Evolutionary conservation across 2,329 filamentous ascomycete species (phyloP), one percentile per base, ranked within the genome.

Genomic region (Aureobasidium mangrovei): DNA sequence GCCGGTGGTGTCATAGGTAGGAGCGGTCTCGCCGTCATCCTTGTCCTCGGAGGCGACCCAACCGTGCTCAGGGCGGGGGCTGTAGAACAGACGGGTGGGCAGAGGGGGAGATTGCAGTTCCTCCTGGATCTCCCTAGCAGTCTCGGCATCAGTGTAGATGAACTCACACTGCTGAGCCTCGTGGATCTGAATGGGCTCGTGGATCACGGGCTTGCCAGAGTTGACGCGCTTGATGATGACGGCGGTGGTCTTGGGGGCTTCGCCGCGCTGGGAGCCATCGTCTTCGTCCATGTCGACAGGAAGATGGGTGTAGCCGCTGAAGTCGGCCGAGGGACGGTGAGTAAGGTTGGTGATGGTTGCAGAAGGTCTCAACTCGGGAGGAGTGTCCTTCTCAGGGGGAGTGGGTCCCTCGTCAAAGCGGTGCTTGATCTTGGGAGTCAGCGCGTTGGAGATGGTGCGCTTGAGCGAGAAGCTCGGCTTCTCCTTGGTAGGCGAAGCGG

Each of bases 321-420:
- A 51, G 10, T 28, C 31, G n/a, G 41, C 47, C 1, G 29, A 51
- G 4, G 38, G 28, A 27, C 18, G 24, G 6, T 29, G 8, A 8
- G 2, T 4, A 3, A 51, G n/a, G 5, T 51, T 26, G 9, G 18
- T 28, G 29, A 51, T 51, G 47, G 24, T 51, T 1, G 47, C 38
- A 1, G 47, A 40, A n/a, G 33, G 8, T 18, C 7, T 41, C 27
- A 12, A 28, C 4, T 29, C 10, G 24, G 43, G 46, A 26, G 46
- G 46, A 10, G 46, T 48, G 27, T 48, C 46, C 46, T 48, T 48
- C 27, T 48, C 33, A 4, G 46, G 46, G 12, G 18, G 38, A n/a
- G 38, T 26, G n/a, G 46, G 47, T 2, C 39, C 12, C 6, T 51
- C 18, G 3, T 41, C 29, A 18, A 18, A 18, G 18, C 18, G 18